phyloP scores from a whole-genome alignment of 164 flowering plant species.

The Macadamia tetraphylla region DNA sequence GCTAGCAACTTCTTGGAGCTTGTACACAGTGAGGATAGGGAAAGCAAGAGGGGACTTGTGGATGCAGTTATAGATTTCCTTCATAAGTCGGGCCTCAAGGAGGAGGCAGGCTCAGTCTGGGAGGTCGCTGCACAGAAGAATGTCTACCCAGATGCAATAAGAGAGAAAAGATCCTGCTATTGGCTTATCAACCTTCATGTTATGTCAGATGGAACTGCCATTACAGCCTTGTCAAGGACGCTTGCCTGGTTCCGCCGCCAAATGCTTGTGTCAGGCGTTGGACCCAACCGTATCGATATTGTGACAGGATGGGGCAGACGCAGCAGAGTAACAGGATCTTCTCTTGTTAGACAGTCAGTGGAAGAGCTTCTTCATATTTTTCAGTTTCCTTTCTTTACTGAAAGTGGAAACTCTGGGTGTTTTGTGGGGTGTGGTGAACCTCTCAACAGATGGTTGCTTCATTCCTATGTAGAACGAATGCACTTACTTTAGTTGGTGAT shows the following conservation, averaged over 20 bases:
- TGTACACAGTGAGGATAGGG: conserved; percentile 90
- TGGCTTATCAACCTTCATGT: conserved; percentile 98
- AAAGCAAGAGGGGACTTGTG: conserved; percentile 88
- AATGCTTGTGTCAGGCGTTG: conserved; percentile 58
- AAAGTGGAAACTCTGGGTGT: conserved; percentile 85
- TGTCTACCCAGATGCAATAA: conserved; percentile 85
- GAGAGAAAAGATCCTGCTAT: conserved; percentile 65
- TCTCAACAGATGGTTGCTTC: conserved; percentile 66
- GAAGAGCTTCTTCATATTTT: conserved; percentile 69
- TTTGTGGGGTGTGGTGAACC: conserved; percentile 93
- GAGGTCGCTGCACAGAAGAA: conserved; percentile 90
- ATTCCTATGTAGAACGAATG: conserved; percentile 87
- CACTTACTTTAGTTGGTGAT: conserved; percentile 53
- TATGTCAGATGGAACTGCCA: conserved; percentile 97
- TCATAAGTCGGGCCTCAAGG: conserved; percentile 88
- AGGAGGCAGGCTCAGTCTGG: conserved; percentile 96
- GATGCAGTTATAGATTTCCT: conserved; percentile 95
- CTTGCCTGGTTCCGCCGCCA: conserved; percentile 78
- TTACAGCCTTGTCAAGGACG: conserved; percentile 86
- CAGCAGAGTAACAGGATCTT: conserved; percentile 85
- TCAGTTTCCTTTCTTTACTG: conserved; percentile 73
- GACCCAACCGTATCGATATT: conserved; percentile 76
- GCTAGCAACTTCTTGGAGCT: conserved; percentile 60
- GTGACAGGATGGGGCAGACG: conserved; percentile 99
- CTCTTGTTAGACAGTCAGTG: conserved; percentile 81